Conservation (phyloP, 2,329 filamentous ascomycete species). For the Cyphellophora europaea region DNA sequence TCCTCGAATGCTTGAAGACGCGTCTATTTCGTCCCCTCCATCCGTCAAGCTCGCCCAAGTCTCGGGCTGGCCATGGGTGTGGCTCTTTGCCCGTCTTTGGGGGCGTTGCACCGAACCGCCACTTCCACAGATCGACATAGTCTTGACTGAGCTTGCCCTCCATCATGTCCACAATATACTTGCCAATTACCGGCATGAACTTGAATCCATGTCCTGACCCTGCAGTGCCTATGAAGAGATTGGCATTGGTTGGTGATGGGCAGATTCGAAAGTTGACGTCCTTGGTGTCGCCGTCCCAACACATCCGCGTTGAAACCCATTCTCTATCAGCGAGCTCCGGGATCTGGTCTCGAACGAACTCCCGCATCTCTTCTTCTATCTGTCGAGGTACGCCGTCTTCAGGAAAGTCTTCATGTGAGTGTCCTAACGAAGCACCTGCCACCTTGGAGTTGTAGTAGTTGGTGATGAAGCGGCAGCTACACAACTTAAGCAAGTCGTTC, state of each 20-base stretch:
- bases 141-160: constrained; percentile 32
- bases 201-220: constrained; percentile 40
- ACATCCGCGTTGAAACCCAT: constrained; percentile 5
- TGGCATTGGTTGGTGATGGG: constrained; percentile 12
- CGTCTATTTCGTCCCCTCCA: too few relatives aligned
- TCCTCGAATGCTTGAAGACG: too few relatives aligned
- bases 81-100: constrained; percentile 3
- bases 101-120: constrained; percentile 17
- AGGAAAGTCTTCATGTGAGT: constrained; percentile 2
- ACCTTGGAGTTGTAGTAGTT: constrained; percentile 1
- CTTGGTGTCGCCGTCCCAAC: constrained; percentile 15
- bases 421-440: neutral
- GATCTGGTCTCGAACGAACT: constrained; percentile 3
- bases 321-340: constrained; percentile 6
- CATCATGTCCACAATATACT: constrained; percentile 37
- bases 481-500: constrained; percentile 3
- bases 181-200: constrained; percentile 42
- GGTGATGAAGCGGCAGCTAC: constrained; percentile 4
- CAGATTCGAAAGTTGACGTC: constrained; percentile 17
- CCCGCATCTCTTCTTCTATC: constrained; percentile 3
- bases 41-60: constrained; percentile 3
- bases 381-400: constrained; percentile 4
- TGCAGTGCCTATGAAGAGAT: constrained; percentile 30
- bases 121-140: constrained; percentile 31
- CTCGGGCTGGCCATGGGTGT: constrained; percentile 1